Conservation (phyloP, 441 rosid species). For the Erodium chrysanthum region DNA sequence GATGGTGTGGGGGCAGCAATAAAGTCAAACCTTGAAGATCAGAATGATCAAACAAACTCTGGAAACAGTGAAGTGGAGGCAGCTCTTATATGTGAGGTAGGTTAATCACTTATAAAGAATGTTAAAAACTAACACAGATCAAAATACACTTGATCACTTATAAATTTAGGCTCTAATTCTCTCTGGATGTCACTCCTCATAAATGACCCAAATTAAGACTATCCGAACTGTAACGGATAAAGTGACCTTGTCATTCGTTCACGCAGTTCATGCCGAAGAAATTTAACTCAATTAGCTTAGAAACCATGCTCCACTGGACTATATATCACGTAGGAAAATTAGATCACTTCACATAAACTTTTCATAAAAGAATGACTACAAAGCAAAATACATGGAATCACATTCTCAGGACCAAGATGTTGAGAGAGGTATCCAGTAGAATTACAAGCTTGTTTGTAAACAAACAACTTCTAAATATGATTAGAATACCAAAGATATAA, state of each 20-base stretch:
- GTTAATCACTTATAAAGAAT: conserved; percentile 3
- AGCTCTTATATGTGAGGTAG: conserved; percentile 34
- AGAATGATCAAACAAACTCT: conserved; percentile 15
- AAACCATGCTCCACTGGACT: not conserved
- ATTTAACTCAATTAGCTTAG: not conserved
- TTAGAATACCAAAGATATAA: too few species aligned
- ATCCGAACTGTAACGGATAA: not conserved
- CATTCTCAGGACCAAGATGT: not conserved
- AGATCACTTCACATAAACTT: not conserved
- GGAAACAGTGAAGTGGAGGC: conserved; percentile 24
- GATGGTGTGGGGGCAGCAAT: conserved; percentile 14
- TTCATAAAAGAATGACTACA: not conserved
- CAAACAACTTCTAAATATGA: not conserved
- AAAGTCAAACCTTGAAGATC: conserved; percentile 14
- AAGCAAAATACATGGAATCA: not conserved
- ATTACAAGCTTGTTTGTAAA: not conserved
- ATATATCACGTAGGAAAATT: not conserved
- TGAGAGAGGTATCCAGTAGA: not conserved
- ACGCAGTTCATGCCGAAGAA: not conserved
- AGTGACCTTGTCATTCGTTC: not conserved
- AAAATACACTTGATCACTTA: too few species aligned
- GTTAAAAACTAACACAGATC: not conserved
- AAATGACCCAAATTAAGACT: not conserved
- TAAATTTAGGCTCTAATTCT: too few species aligned
- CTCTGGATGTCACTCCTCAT: too few species aligned